Percentiles rank a stretch among this genome's conserved stretches.
Evolutionary conservation across 495 filamentous ascomycete species (phyloP).

Genomic region (Pseudomonodictys pantanalensis): DNA sequence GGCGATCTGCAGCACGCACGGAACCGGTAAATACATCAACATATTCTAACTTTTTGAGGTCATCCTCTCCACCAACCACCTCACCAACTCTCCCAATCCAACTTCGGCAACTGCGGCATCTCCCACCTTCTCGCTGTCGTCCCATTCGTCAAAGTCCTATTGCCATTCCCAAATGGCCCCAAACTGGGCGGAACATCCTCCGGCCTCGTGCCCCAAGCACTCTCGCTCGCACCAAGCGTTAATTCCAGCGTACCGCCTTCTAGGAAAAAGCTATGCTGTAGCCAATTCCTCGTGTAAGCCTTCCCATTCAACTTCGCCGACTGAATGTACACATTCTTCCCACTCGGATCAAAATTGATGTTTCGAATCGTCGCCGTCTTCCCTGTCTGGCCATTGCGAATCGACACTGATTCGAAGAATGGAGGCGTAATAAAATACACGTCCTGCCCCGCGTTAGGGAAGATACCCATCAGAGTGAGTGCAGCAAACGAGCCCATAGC

Average conservation of each 20-base stretch:
- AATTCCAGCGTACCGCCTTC: slow-evolving; percentile 68
- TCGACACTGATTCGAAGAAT: slow-evolving; percentile 60
- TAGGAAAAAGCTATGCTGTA: slow-evolving; percentile 71
- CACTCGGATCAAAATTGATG: slow-evolving; percentile 59
- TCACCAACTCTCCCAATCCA: background rate
- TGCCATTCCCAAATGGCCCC: slow-evolving; percentile 22
- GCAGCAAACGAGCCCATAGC: slow-evolving; percentile 72
- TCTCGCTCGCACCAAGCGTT: slow-evolving; percentile 63
- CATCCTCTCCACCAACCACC: background rate
- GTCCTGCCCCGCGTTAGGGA: slow-evolving; percentile 71
- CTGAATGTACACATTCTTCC: slow-evolving; percentile 65
- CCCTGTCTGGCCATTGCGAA: slow-evolving; percentile 59
- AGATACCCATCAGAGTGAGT: slow-evolving; percentile 72
- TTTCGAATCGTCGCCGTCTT: slow-evolving; percentile 60
- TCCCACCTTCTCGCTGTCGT: slow-evolving; percentile 5
- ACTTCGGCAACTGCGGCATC: slow-evolving; percentile 4
- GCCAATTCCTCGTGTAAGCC: slow-evolving; percentile 67
- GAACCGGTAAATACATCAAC: too few species aligned
- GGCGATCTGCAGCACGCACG: too few species aligned
- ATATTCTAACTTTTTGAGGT: too few species aligned
- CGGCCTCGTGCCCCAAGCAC: slow-evolving; percentile 62
- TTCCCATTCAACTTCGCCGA: slow-evolving; percentile 63
- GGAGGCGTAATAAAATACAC: slow-evolving; percentile 66
- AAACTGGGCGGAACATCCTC: slow-evolving; percentile 64
- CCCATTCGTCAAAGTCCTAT: slow-evolving; percentile 5